Conservation (phyloP, 1,139 yeast genomes). For the Petasospora fabianii region DNA sequence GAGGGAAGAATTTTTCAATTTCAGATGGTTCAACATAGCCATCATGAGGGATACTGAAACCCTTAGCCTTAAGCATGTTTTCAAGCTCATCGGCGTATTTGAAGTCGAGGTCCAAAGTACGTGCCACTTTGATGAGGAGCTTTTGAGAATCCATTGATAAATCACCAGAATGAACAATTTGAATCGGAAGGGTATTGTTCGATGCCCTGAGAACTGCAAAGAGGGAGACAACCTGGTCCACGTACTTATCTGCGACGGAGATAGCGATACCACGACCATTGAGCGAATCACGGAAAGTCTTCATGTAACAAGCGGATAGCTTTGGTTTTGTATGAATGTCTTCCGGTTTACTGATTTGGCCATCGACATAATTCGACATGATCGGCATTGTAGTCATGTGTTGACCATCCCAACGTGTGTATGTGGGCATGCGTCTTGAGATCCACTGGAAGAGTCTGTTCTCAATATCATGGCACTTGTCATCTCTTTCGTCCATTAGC, state of each 20-base stretch:
- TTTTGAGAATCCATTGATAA: constrained; percentile 28
- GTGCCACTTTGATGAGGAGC: constrained; percentile 26
- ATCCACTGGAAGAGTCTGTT: constrained; percentile 40
- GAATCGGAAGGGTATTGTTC: constrained; percentile 47
- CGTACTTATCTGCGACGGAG: constrained; percentile 38
- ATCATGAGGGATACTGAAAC: constrained; percentile 8
- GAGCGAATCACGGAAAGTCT: constrained; percentile 33
- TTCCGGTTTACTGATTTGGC: constrained; percentile 3
- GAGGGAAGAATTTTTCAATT: constrained; percentile 29
- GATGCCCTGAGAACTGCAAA: constrained; percentile 44
- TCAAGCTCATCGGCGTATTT: constrained; percentile 28
- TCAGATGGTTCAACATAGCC: constrained; percentile 2
- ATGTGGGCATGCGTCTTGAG: constrained; percentile 34
- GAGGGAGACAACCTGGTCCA: constrained; percentile 36
- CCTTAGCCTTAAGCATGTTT: constrained; percentile 11
- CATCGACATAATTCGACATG: constrained; percentile 16
- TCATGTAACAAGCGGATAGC: constrained; percentile 25
- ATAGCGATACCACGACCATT: constrained; percentile 47
- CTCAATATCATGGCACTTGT: constrained; percentile 33
- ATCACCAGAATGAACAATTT: constrained; percentile 48
- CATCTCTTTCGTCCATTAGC: background rate
- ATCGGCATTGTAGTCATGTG: constrained; percentile 13
- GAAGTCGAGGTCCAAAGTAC: constrained; percentile 29
- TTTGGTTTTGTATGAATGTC: constrained; percentile 1
- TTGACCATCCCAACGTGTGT: constrained; percentile 39